Evolutionary conservation across 2,329 filamentous ascomycete genomes (phyloP).

Genomic region (Ramichloridium luteum): DNA sequence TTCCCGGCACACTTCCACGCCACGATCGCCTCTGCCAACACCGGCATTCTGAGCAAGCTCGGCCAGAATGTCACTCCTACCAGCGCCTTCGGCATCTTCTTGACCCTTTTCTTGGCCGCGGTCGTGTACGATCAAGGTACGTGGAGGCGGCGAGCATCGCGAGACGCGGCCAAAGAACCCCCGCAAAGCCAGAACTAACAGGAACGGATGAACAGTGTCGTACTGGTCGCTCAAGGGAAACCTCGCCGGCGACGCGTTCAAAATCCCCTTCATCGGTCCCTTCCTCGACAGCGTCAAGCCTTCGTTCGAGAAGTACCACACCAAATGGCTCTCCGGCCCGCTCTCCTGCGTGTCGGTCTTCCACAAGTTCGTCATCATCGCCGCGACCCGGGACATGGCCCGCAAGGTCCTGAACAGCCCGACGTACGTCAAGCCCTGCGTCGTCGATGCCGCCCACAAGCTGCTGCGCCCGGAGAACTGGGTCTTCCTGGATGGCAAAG

Average conservation of each 20-base stretch:
- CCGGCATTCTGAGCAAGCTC: constrained; percentile 41
- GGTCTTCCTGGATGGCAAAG: constrained; percentile 93
- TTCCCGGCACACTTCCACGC: constrained; percentile 38
- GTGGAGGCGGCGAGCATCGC: too few species aligned
- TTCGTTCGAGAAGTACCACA: constrained; percentile 80
- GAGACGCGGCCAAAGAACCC: too few species aligned
- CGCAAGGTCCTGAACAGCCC: constrained; percentile 97
- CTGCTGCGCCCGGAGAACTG: constrained; percentile 85
- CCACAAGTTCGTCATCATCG: constrained; percentile 99
- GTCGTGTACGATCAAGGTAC: constrained; percentile 84
- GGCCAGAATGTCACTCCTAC: constrained; percentile 39
- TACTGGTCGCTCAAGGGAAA: constrained; percentile 37
- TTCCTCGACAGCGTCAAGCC: constrained; percentile 88
- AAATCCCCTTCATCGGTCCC: constrained; percentile 58
- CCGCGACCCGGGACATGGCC: constrained; percentile 85
- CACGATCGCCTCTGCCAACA: constrained; percentile 49
- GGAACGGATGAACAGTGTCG: constrained; percentile 27
- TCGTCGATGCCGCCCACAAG: constrained; percentile 89
- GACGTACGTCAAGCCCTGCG: constrained; percentile 81
- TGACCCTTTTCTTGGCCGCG: constrained; percentile 58
- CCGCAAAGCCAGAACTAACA: too few species aligned
- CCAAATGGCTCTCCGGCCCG: constrained; percentile 82
- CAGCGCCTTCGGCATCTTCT: constrained; percentile 52
- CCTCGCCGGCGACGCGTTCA: constrained; percentile 36
- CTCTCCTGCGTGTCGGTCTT: constrained; percentile 97